Base-by-base conservation (phyloP, 352 stramenopile species). In the Globisporangium rhizosaccharum region DNA sequence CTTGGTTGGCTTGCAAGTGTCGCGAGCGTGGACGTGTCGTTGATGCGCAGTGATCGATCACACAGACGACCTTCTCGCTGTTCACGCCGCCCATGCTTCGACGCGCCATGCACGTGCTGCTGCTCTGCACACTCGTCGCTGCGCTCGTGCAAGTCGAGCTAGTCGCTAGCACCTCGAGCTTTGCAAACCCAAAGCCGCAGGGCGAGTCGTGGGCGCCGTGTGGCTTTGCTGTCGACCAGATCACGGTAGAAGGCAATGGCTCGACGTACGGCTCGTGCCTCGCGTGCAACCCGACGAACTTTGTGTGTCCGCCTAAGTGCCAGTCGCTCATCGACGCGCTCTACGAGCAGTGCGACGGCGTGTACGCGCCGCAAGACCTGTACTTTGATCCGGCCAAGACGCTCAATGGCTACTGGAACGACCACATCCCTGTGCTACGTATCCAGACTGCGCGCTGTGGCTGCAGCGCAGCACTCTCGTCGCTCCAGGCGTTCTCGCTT, bases 251-350 rank as follows among this genome's bases (percentile, higher is more conserved):
- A 56, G 81, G 81, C 55, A 82, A 88, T 36, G 81, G 81, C 14
- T 72, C 72, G 15, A 77, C 75, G 28, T 83, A 85, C 53, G 81
- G 81, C 20, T 88, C 81, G 17, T 90, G 81, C 49, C 65, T 90
- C 41, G 67, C 63, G 1, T 90, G 81, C 57, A 61, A 70, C 37
- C 78, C 78, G 39, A 85, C 79, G 17, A 72, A 61, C 17, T 74
- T 73, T 36, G 67, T 61, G 45, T 90, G 81, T 53, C 78, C 78
- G 18, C 60, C 76, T 49, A 88, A 87, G 64, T 90, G 81, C 63
- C 81, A 90, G 51, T 56, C 78, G 49, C 75, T 90, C n/a, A 79
- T 90, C 50, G 58, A 87, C 52, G 75, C 81, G 37, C 62, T 88
- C 44, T 90, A 88, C 71, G 55, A 75, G 53, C 61, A 85, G 49